A percentile compares a stretch with the other conserved stretches of the same genome.
Conservation (phyloP, 441 rosid genomes). For the Mallotus repandus region DNA sequence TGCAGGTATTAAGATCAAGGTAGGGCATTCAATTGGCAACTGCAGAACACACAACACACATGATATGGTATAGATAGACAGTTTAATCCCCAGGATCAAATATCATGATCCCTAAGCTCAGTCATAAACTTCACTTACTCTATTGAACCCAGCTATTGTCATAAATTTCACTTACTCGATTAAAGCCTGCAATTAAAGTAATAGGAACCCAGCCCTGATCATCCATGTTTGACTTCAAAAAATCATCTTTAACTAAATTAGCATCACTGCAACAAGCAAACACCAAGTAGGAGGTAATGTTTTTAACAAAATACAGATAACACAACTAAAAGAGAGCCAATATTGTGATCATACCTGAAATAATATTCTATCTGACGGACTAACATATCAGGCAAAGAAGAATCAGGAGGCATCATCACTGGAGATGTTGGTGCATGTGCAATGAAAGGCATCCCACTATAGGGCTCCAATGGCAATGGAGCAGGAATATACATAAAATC, state of each 20-base stretch:
- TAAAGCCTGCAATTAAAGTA: conserved; percentile 70
- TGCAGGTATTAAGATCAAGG: not conserved
- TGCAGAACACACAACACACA: not conserved
- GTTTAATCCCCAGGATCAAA: not conserved
- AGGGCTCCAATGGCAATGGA: conserved; percentile 40
- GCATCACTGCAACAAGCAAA: conserved; percentile 57
- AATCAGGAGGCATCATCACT: conserved; percentile 47
- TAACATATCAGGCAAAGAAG: conserved; percentile 49
- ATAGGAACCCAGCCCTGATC: conserved; percentile 82
- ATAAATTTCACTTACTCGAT: conserved; percentile 48
- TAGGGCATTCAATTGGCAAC: not conserved
- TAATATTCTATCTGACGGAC: conserved; percentile 73
- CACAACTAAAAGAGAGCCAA: conserved; percentile 14
- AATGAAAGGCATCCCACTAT: conserved; percentile 42
- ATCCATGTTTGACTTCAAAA: conserved; percentile 76
- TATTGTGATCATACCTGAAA: conserved; percentile 59
- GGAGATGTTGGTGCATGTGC: conserved; percentile 38
- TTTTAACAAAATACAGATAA: conserved; percentile 8
- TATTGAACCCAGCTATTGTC: conserved; percentile 65
- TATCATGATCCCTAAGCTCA: conserved; percentile 2
- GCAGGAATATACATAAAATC: conserved; percentile 43
- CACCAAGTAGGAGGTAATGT: conserved; percentile 23
- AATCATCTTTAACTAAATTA: conserved; percentile 68
- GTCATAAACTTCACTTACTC: conserved; percentile 39
- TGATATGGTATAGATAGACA: not conserved